Base-by-base conservation (phyloP, 179 eudicot genomes). In the Spergularia azorica region DNA sequence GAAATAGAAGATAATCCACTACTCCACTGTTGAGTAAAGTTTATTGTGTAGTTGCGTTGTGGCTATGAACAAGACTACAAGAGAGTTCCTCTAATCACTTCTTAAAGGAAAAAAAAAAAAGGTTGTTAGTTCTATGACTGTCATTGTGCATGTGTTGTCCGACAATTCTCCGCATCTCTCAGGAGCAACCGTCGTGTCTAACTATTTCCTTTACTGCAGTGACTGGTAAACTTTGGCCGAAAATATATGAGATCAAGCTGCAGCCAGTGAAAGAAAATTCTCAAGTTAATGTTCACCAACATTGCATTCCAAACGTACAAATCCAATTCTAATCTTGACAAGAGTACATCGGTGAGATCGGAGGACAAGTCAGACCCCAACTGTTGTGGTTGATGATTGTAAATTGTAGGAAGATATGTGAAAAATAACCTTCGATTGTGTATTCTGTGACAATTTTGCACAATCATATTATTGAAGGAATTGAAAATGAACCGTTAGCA, bases 191-290 rank as follows among this genome's bases (percentile, higher is more conserved):
- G 21, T 11, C 11, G 21, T 70, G 58, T 32, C 57, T 20, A 26
- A 20, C 17, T 70, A 26, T 38, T 73, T 71, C 36, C 57, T 39
- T 21, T 20, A 21, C 51, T 83, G 75, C 89, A 93, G 97, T 95
- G 79, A 95, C 97, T 0, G 97, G 99, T 43, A 95, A 95, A 84
- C 84, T 87, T 18, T 95, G 99, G 99, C 99, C 97, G 32, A 95
- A 91, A 87, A 83, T 95, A 32, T 91, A 81, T 54, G 99, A 95
- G 82, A 89, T 93, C 71, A 91, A 93, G 94, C 59, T 93, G 87
- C 91, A 72, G 16, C 89, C 87, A 3, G 39, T 80, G 50, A 77
- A 76, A 43, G 82, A 71, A 70, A 75, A 71, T 15, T 72, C 77
- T 7, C 43, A 73, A 57, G 88, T 76, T 54, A 74, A 77, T 71